These are phyloP conservation scores for Thelephora ganbajun DNA, from an alignment of 768 basidiomycete genomes.

Conservation along the genomic window DNA sequence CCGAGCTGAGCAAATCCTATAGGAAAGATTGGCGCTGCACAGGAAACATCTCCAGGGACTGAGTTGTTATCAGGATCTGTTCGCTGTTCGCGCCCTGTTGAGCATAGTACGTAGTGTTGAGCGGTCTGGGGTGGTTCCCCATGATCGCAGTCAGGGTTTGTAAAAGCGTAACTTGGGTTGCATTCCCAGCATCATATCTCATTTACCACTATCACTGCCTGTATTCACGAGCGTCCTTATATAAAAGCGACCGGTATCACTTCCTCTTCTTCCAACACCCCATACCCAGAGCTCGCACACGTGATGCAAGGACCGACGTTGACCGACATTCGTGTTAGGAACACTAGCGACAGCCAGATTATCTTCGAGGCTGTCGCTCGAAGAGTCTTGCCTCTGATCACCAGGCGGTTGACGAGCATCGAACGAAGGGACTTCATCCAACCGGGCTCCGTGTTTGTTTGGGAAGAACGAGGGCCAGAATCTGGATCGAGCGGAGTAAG, in stretches of 20 bases:
- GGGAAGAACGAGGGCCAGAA: constrained; percentile 67
- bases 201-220: too few relatives aligned
- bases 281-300: not conserved
- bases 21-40: too few relatives aligned
- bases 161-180: too few relatives aligned
- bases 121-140: too few relatives aligned
- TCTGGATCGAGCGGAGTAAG: constrained; percentile 53
- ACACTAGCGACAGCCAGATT: constrained; percentile 51
- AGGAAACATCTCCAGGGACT: too few relatives aligned
- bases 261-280: not conserved
- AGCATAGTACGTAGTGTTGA: too few relatives aligned
- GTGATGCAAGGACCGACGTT: constrained; percentile 60
- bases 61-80: too few relatives aligned
- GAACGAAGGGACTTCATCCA: constrained; percentile 51
- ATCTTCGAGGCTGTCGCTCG: constrained; percentile 63
- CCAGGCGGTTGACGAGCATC: constrained; percentile 60
- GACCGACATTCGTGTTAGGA: constrained; percentile 45
- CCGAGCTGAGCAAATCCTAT: too few relatives aligned
- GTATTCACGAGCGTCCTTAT: too few relatives aligned
- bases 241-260: not conserved
- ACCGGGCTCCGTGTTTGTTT: constrained; percentile 66
- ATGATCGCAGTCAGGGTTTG: too few relatives aligned
- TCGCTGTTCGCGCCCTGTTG: too few relatives aligned
- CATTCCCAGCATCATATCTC: too few relatives aligned
- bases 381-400: constrained; percentile 47